Evolutionary conservation across 1,284 basidiomycete genomes (phyloP).

Genomic region (Coniophora puteana): DNA sequence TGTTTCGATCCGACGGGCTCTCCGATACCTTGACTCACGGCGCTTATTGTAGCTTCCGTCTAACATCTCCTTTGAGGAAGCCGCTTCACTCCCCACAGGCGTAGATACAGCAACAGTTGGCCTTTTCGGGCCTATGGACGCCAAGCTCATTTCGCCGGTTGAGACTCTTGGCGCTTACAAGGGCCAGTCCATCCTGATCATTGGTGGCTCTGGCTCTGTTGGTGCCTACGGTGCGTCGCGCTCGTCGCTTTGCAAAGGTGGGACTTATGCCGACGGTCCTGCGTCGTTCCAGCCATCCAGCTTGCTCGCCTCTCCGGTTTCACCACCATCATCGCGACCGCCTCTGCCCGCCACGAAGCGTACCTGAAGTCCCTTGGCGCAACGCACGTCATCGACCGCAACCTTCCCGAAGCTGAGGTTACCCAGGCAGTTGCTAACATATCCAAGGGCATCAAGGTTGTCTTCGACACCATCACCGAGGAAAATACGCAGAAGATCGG

Average conservation of each 20-base stretch:
- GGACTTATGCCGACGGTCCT: neutral
- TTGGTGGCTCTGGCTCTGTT: constrained; percentile 43
- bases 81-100: constrained; percentile 17
- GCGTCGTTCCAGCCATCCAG: constrained; percentile 26
- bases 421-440: constrained; percentile 5
- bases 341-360: constrained; percentile 27
- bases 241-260: neutral
- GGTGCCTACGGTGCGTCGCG: constrained; percentile 34
- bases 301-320: constrained; percentile 30
- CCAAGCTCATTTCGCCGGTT: constrained; percentile 18
- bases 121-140: constrained; percentile 17
- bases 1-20: neutral
- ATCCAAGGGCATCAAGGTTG: constrained; percentile 10
- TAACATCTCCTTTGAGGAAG: constrained; percentile 20
- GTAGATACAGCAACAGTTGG: constrained; percentile 12
- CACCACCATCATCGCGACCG: constrained; percentile 27
- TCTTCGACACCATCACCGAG: constrained; percentile 13
- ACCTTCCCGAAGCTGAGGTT: constrained; percentile 9
- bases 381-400: constrained; percentile 28
- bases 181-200: constrained; percentile 37
- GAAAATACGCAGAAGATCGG: constrained; percentile 19
- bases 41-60: constrained; percentile 16
- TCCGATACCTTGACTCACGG: constrained; percentile 23
- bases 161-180: constrained; percentile 30
- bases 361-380: constrained; percentile 32